These are phyloP conservation scores for Picea sitchensis DNA, from an alignment of 75 land plant genomes.

Conservation along the genomic window DNA sequence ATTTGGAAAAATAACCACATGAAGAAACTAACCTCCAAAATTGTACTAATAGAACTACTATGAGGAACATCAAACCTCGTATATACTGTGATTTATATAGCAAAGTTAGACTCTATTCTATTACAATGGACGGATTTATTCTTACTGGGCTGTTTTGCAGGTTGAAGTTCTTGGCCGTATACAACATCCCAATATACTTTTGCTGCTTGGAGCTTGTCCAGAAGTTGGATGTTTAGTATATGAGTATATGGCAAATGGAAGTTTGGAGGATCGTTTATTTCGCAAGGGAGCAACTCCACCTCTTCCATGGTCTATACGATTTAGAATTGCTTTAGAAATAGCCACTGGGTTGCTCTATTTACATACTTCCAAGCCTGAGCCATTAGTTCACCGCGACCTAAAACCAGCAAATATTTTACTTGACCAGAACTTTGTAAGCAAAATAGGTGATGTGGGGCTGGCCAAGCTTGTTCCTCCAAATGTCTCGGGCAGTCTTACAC, in stretches of 20 bases:
- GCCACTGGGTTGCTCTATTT: slow-evolving; percentile 67
- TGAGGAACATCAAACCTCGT: not conserved
- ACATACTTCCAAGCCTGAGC: slow-evolving; percentile 70
- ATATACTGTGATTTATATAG: not conserved
- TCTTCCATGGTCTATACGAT: slow-evolving; percentile 64
- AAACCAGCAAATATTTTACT: slow-evolving; percentile 86
- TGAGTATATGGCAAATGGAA: slow-evolving; percentile 78
- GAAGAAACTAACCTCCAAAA: not conserved
- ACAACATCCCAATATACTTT: slow-evolving; percentile 64
- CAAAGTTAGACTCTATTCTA: not conserved
- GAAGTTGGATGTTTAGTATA: slow-evolving; percentile 66
- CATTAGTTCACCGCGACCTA: slow-evolving; percentile 81
- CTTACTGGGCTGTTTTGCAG: slow-evolving; percentile 20
- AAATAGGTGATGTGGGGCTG: slow-evolving; percentile 80
- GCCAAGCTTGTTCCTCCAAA: slow-evolving; percentile 52
- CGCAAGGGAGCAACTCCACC: slow-evolving; percentile 29
- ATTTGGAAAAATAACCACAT: not conserved
- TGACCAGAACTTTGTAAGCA: slow-evolving; percentile 65
- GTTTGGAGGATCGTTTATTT: slow-evolving; percentile 53
- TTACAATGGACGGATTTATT: not conserved
- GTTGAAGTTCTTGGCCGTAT: slow-evolving; percentile 62
- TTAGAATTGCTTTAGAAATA: slow-evolving; percentile 53
- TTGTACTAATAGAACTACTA: not conserved
- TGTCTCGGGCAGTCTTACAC: slow-evolving; percentile 51
- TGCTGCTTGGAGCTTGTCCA: slow-evolving; percentile 72